A percentile compares a stretch with the other conserved stretches of the same genome.
These are phyloP conservation scores for Sarocladium kiliense DNA, from an alignment of 2,329 filamentous ascomycete genomes.

Conservation along the genomic window DNA sequence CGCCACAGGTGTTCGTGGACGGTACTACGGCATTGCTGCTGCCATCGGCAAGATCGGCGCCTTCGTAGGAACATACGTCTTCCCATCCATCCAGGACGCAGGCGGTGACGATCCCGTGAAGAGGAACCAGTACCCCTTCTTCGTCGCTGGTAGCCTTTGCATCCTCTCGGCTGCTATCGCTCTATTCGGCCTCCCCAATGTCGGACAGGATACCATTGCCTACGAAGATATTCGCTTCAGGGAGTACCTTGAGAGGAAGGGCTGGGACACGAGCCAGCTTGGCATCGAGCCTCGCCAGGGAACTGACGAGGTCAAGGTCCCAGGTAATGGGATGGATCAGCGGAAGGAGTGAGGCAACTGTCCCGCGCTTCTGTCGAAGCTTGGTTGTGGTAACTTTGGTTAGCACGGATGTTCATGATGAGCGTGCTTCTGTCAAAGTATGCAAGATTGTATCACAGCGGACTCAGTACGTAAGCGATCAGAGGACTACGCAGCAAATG, in stretches of 20 bases:
- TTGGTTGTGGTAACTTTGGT: too few species aligned
- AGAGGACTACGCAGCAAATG: too few species aligned
- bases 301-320: not conserved
- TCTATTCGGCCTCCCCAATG: conserved; percentile 65
- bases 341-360: not conserved
- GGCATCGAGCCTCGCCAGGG: conserved; percentile 28
- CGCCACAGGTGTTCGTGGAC: conserved; percentile 79
- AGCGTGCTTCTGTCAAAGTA: too few species aligned
- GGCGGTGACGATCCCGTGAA: conserved; percentile 48
- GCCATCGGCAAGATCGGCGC: conserved; percentile 73
- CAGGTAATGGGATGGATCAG: not conserved
- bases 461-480: too few species aligned
- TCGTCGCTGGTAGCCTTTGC: conserved; percentile 72
- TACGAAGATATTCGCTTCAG: conserved; percentile 73
- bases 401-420: not conserved
- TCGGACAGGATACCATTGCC: conserved; percentile 81
- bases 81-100: conserved; percentile 64
- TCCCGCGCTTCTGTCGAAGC: too few species aligned
- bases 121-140: conserved; percentile 82
- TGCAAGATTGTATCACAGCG: too few species aligned
- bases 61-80: conserved; percentile 81
- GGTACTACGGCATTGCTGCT: conserved; percentile 66
- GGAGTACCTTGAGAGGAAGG: conserved; percentile 64
- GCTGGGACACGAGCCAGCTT: conserved; percentile 64
- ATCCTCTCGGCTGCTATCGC: conserved; percentile 60